Evolutionary conservation across 352 stramenopile genomes (phyloP).

Genomic region (Poterioochromonas sp.): DNA sequence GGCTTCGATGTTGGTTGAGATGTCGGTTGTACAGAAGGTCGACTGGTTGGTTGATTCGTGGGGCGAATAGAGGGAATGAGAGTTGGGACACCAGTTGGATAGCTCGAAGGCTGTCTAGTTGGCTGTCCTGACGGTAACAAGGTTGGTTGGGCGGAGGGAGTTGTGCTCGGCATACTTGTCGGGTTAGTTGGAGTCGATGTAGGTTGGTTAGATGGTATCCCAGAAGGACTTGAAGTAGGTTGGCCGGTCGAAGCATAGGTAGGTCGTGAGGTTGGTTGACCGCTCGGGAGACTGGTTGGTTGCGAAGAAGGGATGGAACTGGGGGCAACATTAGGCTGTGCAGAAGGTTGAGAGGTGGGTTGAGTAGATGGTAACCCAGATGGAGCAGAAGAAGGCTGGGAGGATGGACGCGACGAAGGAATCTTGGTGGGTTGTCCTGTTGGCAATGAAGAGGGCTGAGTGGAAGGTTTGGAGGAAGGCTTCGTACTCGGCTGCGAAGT

Average conservation of each 20-base stretch:
- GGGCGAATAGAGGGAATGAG: neutral
- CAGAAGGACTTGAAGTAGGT: neutral
- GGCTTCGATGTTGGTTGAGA: neutral
- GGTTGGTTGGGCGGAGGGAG: neutral
- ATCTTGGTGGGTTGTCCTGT: neutral
- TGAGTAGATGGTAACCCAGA: neutral
- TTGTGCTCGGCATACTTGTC: neutral
- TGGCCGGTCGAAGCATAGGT: neutral
- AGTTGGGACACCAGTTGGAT: neutral
- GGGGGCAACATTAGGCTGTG: neutral
- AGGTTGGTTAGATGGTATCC: neutral
- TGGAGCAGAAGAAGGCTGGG: neutral
- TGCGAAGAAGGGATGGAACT: neutral
- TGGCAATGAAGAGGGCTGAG: neutral
- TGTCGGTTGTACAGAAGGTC: constrained; percentile 1
- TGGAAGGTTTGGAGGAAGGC: neutral
- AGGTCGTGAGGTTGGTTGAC: neutral
- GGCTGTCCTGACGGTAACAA: neutral
- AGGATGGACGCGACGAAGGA: neutral
- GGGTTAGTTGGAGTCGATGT: neutral
- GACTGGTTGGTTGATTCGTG: neutral
- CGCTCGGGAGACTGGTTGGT: neutral
- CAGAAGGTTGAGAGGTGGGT: neutral
- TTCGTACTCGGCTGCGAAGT: neutral
- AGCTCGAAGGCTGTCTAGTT: neutral